phyloP scores from a whole-genome alignment of 2,329 filamentous ascomycete species.

The Tricladium varicosporioides region DNA sequence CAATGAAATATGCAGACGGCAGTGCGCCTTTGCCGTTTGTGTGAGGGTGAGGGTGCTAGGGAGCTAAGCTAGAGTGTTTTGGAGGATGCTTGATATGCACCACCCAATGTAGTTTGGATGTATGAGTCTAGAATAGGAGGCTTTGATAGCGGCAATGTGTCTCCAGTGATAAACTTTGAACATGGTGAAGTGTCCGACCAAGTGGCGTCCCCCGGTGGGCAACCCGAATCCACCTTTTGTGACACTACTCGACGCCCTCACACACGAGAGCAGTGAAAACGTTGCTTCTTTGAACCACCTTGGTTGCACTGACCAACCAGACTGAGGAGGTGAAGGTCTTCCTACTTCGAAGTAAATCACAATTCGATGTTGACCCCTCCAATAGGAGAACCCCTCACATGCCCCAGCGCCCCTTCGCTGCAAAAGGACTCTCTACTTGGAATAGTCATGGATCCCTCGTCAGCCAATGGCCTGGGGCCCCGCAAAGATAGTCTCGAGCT shows the following conservation, averaged over 20 bases:
- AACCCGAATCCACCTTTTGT: neutral
- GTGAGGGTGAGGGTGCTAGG: neutral
- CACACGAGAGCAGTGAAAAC: neutral
- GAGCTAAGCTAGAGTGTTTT: too few species aligned
- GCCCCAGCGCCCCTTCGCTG: neutral
- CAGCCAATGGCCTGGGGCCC: neutral
- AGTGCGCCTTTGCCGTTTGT: neutral
- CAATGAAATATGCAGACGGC: slow-evolving; percentile 2
- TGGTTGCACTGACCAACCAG: neutral
- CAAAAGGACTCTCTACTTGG: neutral
- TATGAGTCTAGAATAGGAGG: neutral
- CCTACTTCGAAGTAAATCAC: neutral
- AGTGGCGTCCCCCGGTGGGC: neutral
- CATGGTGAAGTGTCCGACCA: neutral
- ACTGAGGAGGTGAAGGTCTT: neutral
- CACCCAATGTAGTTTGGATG: neutral
- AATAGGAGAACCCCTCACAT: slow-evolving; percentile 9
- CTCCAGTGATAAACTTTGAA: neutral
- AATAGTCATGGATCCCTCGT: neutral
- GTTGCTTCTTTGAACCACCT: neutral
- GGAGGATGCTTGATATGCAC: neutral
- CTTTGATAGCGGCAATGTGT: neutral
- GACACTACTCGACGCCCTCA: slow-evolving; percentile 3
- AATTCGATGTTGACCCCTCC: neutral
- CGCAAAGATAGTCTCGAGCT: neutral